These are phyloP conservation scores for Curvularia lunata DNA, from an alignment of 2,329 filamentous ascomycete species.

Conservation along the genomic window DNA sequence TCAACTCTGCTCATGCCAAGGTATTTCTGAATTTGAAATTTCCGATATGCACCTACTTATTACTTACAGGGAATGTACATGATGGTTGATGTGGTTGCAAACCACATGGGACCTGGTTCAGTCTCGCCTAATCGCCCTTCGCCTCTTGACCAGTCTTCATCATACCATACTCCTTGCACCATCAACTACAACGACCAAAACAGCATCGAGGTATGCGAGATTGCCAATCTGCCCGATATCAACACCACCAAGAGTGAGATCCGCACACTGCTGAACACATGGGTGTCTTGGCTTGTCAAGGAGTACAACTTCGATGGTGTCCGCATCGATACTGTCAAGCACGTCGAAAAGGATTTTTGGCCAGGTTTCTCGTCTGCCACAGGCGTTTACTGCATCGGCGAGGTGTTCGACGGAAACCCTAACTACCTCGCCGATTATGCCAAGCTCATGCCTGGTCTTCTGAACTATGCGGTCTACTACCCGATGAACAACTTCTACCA, in stretches of 20 bases:
- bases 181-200: slow-evolving; percentile 44
- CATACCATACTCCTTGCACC: slow-evolving; percentile 37
- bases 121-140: slow-evolving; percentile 37
- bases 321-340: slow-evolving; percentile 67
- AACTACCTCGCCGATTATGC: slow-evolving; percentile 61
- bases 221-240: slow-evolving; percentile 41
- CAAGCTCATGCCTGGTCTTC: slow-evolving; percentile 61
- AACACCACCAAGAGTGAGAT: slow-evolving; percentile 36
- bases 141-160: slow-evolving; percentile 35
- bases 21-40: slow-evolving; percentile 38
- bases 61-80: slow-evolving; percentile 50
- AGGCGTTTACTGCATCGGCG: slow-evolving; percentile 66
- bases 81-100: slow-evolving; percentile 61
- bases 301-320: slow-evolving; percentile 58
- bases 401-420: slow-evolving; percentile 64
- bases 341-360: slow-evolving; percentile 67
- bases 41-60: slow-evolving; percentile 4
- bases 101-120: slow-evolving; percentile 50
- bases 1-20: slow-evolving; percentile 54
- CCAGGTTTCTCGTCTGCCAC: slow-evolving; percentile 59
- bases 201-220: slow-evolving; percentile 41
- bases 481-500: slow-evolving; percentile 48
- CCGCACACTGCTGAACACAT: slow-evolving; percentile 33
- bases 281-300: slow-evolving; percentile 40
- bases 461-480: slow-evolving; percentile 65